Conservation (phyloP, 176 grass and related monocot species). For the Oryza glaberrima region DNA sequence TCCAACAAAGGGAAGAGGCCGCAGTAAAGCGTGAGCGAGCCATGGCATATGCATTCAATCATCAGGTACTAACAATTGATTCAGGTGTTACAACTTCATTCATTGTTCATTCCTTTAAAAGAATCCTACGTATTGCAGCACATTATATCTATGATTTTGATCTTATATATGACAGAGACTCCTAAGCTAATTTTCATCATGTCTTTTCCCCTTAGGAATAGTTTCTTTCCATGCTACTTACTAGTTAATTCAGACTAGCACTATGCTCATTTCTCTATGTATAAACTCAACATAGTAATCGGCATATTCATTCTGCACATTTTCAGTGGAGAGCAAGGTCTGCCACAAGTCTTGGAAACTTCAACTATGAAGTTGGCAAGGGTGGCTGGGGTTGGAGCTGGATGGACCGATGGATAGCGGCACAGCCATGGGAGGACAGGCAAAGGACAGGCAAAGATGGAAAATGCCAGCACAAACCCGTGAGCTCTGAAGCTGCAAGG, state of each 20-base stretch:
- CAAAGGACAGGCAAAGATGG: slow-evolving; percentile 49
- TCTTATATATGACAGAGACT: too few relatives aligned
- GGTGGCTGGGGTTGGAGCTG: slow-evolving; percentile 96
- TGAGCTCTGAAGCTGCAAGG: slow-evolving; percentile 53
- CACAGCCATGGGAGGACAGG: slow-evolving; percentile 71
- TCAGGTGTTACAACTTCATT: background rate
- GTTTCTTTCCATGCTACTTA: background rate
- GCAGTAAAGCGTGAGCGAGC: slow-evolving; percentile 87
- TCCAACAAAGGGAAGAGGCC: slow-evolving; percentile 93
- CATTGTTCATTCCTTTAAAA: too few relatives aligned
- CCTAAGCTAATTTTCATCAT: background rate
- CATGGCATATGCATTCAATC: slow-evolving; percentile 94
- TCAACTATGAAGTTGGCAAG: slow-evolving; percentile 76
- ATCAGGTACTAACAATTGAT: slow-evolving; percentile 62
- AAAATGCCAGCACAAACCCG: slow-evolving; percentile 46
- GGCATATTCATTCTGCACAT: background rate
- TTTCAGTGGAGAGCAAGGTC: slow-evolving; percentile 90
- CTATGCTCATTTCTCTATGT: background rate
- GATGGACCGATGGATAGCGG: slow-evolving; percentile 89
- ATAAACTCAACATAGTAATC: background rate
- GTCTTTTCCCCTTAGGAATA: background rate
- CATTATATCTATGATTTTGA: too few relatives aligned
- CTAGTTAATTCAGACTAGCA: background rate
- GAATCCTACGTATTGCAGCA: too few relatives aligned
- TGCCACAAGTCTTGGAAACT: slow-evolving; percentile 64